phyloP scores from a whole-genome alignment of 345 rosid genomes.

The Eucalyptus marginata region DNA sequence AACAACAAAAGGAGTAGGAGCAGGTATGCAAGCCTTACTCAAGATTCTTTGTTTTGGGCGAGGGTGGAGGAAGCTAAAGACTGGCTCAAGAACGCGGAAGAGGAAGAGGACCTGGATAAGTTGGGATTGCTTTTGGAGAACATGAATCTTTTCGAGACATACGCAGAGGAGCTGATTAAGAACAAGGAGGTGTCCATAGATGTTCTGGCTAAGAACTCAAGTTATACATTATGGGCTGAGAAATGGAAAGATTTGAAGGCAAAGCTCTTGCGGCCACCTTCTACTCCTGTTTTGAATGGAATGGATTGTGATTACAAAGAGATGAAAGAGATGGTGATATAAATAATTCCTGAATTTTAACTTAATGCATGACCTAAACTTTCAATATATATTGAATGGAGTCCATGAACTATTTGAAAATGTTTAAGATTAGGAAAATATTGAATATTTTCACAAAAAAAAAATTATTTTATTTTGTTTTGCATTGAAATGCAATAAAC shows the following conservation, averaged over 20 bases:
- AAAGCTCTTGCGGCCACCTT: neutral
- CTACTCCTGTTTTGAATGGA: no score
- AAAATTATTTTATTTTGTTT: neutral
- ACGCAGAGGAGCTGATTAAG: conserved; percentile 25
- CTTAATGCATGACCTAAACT: no score
- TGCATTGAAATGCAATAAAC: neutral
- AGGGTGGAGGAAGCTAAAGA: conserved; percentile 71
- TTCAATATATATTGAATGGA: no score
- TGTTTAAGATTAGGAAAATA: rapidly evolving
- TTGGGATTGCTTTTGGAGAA: conserved; percentile 9
- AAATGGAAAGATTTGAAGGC: conserved; percentile 22
- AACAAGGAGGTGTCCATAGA: conserved; percentile 53
- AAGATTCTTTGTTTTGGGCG: conserved; percentile 89
- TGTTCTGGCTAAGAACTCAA: conserved; percentile 53
- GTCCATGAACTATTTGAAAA: no score
- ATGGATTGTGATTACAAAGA: no score
- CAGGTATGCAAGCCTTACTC: conserved; percentile 48
- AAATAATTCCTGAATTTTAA: rapidly evolving
- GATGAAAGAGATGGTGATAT: rapidly evolving
- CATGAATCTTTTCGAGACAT: conserved; percentile 14
- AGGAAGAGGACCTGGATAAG: conserved; percentile 15
- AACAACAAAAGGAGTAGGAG: conserved; percentile 16
- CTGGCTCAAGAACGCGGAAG: conserved; percentile 23
- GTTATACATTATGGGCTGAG: conserved; percentile 53
- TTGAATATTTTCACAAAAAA: no score